Base-by-base conservation (phyloP, 2,329 filamentous ascomycete species). In the Aspergillus neoniger region DNA sequence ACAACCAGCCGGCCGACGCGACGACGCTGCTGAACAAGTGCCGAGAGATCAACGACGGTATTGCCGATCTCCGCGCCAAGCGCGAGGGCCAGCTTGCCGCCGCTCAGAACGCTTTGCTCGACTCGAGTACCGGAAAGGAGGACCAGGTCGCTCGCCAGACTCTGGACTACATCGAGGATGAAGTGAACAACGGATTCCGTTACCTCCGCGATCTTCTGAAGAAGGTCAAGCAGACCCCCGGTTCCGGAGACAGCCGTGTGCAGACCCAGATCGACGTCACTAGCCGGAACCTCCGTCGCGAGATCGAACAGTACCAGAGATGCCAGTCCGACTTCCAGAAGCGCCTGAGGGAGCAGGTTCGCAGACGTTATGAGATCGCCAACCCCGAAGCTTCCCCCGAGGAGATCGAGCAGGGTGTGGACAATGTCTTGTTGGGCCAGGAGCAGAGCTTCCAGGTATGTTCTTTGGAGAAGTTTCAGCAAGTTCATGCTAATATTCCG, bases 341-440 rank as follows among this genome's bases (percentile, higher is more conserved):
- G 77, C 88, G 89, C 67, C 87, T 91, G 32, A 85, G 91, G 74
- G 90, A 92, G 53, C 91, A 96, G 77, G 91, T 96, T 80, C 90
- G 88, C 66, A 86, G 95, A 58, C 92, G 97, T 75, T 96, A 96
- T 79, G 86, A 90, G 61, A 97, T 98, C 73, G 93, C 95, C 58
- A 86, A 88, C 65, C 91, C 92, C 21, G 88, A 96, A 60, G 91
- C 91, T 3, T 85, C 86, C 28, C 91, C 95, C 57, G 81, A 84
- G 47, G 92, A 98, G 76, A 86, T 97, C 28, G 84, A 85, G 60
- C 86, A 89, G 59, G 92, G 91, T 15, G 89, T 93, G 0, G 87
- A 94, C 70, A 87, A 91, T 63, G 74, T 76, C 69, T 83, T 85
- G 67, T 83, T 80, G 14, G 79, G 80, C 52, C 85, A 89, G 65